These are phyloP conservation scores for Hypocreales sp. DNA, from an alignment of 2,329 filamentous ascomycete genomes.

Conservation along the genomic window DNA sequence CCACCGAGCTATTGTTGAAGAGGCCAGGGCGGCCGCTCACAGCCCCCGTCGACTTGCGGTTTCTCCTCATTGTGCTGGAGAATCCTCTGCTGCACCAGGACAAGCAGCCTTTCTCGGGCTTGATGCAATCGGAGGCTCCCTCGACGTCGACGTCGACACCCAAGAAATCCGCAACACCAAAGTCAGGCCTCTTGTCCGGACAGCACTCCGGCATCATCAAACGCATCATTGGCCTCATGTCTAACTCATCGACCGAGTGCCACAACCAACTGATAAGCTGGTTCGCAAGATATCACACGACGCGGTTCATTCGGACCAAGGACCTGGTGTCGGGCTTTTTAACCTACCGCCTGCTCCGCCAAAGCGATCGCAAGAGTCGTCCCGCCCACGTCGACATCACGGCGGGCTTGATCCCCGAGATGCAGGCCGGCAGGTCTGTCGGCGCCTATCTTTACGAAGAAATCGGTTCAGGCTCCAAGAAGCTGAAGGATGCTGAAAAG, in stretches of 20 bases:
- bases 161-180: constrained; percentile 9
- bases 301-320: constrained; percentile 56
- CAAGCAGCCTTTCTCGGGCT: constrained; percentile 22
- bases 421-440: constrained; percentile 46
- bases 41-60: constrained; percentile 56
- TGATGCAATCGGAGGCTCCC: constrained; percentile 16
- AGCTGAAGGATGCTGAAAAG: constrained; percentile 37
- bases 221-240: constrained; percentile 63
- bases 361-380: constrained; percentile 51
- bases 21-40: constrained; percentile 56
- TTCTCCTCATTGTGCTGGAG: constrained; percentile 60
- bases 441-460: constrained; percentile 62
- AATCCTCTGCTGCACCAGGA: constrained; percentile 58
- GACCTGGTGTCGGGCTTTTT: constrained; percentile 67
- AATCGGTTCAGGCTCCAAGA: constrained; percentile 42
- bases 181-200: constrained; percentile 33
- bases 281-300: constrained; percentile 56
- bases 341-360: constrained; percentile 61
- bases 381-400: constrained; percentile 44
- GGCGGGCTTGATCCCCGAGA: constrained; percentile 55
- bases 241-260: constrained; percentile 59
- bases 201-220: constrained; percentile 77
- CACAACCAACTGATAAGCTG: constrained; percentile 66
- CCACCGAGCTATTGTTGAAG: constrained; percentile 65
- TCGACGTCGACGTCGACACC: constrained; percentile 6